Conservation (phyloP, 1,284 basidiomycete genomes). For the Marasmius fiardii region DNA sequence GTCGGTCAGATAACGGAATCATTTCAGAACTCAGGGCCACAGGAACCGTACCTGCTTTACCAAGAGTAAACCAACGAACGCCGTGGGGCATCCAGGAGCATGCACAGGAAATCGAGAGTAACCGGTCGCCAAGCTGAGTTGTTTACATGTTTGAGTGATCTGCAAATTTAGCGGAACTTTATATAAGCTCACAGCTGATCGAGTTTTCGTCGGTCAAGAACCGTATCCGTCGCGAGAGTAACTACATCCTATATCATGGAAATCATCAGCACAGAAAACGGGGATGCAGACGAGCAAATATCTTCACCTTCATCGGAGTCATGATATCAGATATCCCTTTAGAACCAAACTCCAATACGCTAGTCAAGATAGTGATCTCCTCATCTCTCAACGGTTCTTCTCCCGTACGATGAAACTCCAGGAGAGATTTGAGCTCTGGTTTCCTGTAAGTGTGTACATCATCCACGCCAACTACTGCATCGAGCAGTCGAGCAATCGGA, state of each 20-base stretch:
- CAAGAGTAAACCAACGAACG: slow-evolving; percentile 86
- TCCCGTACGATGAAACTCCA: slow-evolving; percentile 85
- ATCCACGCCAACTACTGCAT: slow-evolving; percentile 69
- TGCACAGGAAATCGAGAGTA: slow-evolving; percentile 95
- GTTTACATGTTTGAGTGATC: slow-evolving; percentile 2
- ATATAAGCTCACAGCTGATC: slow-evolving; percentile 56
- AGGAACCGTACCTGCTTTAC: slow-evolving; percentile 64
- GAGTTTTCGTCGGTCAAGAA: slow-evolving; percentile 78
- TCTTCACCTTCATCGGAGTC: slow-evolving; percentile 73
- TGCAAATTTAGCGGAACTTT: neutral
- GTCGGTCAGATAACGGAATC: too few species aligned
- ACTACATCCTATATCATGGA: slow-evolving; percentile 63
- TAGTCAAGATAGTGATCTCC: slow-evolving; percentile 85
- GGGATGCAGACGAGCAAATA: neutral
- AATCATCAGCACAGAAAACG: slow-evolving; percentile 17
- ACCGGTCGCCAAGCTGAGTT: slow-evolving; percentile 63
- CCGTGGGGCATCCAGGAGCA: slow-evolving; percentile 66
- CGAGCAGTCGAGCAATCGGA: slow-evolving; percentile 85
- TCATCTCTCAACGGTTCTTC: slow-evolving; percentile 87
- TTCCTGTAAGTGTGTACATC: slow-evolving; percentile 85
- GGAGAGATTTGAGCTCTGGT: slow-evolving; percentile 88
- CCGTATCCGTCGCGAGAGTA: slow-evolving; percentile 69
- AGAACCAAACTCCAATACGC: slow-evolving; percentile 80
- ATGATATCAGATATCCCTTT: slow-evolving; percentile 84
- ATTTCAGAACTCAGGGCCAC: neutral